Percentiles rank a stretch among this genome's conserved stretches.
Conservation (phyloP, 352 stramenopile genomes). For the Blastocystis sp. region DNA sequence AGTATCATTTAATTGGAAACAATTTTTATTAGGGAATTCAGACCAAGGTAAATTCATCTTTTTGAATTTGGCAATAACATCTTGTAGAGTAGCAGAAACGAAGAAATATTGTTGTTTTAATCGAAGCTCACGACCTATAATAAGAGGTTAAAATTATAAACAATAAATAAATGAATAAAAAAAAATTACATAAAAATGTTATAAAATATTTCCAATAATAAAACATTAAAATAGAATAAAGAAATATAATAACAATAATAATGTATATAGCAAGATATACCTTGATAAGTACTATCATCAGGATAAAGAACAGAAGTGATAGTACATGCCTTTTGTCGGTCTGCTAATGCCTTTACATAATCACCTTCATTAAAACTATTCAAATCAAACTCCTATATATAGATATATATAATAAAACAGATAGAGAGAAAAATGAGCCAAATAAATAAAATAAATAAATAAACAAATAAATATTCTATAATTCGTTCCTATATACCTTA, state of each 20-base stretch:
- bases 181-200: too few species aligned
- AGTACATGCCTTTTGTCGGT: constrained; percentile 35
- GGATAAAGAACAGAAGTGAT: constrained; percentile 42
- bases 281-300: constrained; percentile 36
- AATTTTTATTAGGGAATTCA: constrained; percentile 36
- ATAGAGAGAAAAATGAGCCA: too few species aligned
- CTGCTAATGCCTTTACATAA: constrained; percentile 40
- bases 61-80: constrained; percentile 39
- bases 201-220: too few species aligned
- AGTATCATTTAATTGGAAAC: constrained; percentile 43
- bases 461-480: too few species aligned
- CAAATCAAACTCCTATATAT: constrained; percentile 41
- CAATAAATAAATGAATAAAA: too few species aligned
- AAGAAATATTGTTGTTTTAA: constrained; percentile 46
- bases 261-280: too few species aligned
- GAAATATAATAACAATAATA: too few species aligned
- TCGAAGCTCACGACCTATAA: constrained; percentile 43
- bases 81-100: constrained; percentile 41
- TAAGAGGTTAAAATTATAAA: too few species aligned
- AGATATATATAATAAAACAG: too few species aligned
- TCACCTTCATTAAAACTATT: constrained; percentile 40
- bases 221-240: too few species aligned
- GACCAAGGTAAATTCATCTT: constrained; percentile 8
- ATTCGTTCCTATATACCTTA: too few species aligned
- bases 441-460: too few species aligned